Percentiles rank a stretch among this genome's conserved stretches.
Evolutionary conservation across 2,329 filamentous ascomycete species (phyloP).

Genomic region (Aspergillus pseudoglaucus): DNA sequence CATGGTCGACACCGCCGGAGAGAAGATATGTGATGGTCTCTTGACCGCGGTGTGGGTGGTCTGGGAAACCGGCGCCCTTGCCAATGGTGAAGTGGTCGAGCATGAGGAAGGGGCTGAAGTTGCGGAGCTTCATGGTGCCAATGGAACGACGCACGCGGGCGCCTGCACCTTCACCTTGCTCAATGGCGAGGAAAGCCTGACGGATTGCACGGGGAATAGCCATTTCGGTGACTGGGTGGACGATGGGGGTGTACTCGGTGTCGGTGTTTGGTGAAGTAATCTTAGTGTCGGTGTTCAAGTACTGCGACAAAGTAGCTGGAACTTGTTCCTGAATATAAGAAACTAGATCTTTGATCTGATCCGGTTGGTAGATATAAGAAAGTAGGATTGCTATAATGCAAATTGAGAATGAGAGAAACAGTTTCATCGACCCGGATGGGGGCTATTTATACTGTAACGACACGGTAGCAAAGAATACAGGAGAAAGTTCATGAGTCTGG

Average conservation of each 20-base stretch:
- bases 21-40: slow-evolving; percentile 88
- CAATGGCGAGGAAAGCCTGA: slow-evolving; percentile 74
- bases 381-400: slow-evolving; percentile 30
- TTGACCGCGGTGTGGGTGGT: slow-evolving; percentile 77
- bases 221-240: slow-evolving; percentile 47
- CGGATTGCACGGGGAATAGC: slow-evolving; percentile 68
- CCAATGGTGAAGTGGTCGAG: slow-evolving; percentile 84
- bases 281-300: slow-evolving; percentile 7
- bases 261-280: slow-evolving; percentile 3
- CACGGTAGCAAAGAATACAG: slow-evolving; percentile 11
- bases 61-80: slow-evolving; percentile 79
- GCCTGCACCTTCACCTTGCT: slow-evolving; percentile 83
- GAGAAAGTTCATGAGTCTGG: slow-evolving; percentile 14
- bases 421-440: slow-evolving; percentile 24
- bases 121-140: slow-evolving; percentile 72
- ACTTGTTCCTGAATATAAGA: slow-evolving; percentile 13
- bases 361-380: slow-evolving; percentile 14
- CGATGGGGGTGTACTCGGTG: slow-evolving; percentile 4
- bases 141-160: slow-evolving; percentile 82
- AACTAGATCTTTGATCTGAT: slow-evolving; percentile 15
- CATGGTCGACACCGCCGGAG: slow-evolving; percentile 78
- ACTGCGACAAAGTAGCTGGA: slow-evolving; percentile 10
- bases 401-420: slow-evolving; percentile 31
- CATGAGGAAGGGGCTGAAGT: slow-evolving; percentile 93
- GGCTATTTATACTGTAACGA: slow-evolving; percentile 24